Conservation (phyloP, 2,329 filamentous ascomycete species). For the Claviceps sp. region DNA sequence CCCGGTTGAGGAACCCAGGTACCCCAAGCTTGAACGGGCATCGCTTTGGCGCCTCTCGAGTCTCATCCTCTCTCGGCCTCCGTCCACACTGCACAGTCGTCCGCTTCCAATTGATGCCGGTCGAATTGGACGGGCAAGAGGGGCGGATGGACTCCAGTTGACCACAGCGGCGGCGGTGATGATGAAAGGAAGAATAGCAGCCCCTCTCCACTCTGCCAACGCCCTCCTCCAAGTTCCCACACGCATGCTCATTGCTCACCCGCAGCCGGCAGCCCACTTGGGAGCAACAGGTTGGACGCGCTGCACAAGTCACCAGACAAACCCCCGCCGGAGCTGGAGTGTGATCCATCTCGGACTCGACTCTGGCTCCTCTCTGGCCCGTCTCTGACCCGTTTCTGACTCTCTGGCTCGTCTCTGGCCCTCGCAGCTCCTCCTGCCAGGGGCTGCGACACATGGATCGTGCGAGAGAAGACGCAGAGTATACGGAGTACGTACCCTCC, state of each 20-base stretch:
- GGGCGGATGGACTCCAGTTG: background rate
- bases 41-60: slow-evolving; percentile 1
- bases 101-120: background rate
- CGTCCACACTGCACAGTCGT: background rate
- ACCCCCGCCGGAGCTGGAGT: background rate
- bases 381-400: background rate
- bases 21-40: background rate
- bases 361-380: background rate
- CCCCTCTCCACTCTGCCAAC: background rate
- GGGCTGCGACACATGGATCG: slow-evolving; percentile 1
- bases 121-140: background rate
- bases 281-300: background rate
- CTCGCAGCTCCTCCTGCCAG: slow-evolving; percentile 3
- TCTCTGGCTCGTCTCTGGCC: background rate
- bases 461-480: background rate
- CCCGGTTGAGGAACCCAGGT: slow-evolving; percentile 1
- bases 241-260: background rate
- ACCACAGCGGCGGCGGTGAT: background rate
- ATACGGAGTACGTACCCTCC: background rate
- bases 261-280: background rate
- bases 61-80: background rate
- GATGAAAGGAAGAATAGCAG: background rate
- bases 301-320: slow-evolving; percentile 2
- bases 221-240: background rate
- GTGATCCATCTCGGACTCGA: background rate